Conservation (phyloP, 2,329 filamentous ascomycete genomes). For the Onygena corvina region DNA sequence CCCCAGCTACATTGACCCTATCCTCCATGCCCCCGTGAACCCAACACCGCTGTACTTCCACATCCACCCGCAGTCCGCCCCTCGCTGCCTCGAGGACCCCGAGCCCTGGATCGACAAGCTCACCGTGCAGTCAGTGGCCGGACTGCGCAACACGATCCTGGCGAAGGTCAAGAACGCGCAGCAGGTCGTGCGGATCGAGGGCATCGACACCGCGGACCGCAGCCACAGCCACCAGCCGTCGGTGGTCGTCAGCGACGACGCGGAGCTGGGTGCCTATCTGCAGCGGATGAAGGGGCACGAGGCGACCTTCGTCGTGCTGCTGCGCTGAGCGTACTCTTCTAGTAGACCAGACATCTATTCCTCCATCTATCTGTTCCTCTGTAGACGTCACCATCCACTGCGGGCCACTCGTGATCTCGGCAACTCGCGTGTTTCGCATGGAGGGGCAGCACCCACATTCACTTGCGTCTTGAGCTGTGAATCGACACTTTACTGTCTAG, state of each 20-base stretch:
- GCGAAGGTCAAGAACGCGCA: constrained; percentile 49
- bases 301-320: constrained; percentile 40
- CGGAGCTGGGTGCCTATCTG: constrained; percentile 61
- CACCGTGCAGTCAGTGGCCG: constrained; percentile 44
- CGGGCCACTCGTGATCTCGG: constrained; percentile 1
- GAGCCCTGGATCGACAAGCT: constrained; percentile 56
- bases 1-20: constrained; percentile 29
- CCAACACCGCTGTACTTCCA: constrained; percentile 55
- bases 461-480: too few relatives aligned
- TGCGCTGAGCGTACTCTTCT: constrained; percentile 2
- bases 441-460: too few relatives aligned
- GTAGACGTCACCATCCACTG: background rate
- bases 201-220: constrained; percentile 46
- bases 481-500: too few relatives aligned
- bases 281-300: constrained; percentile 48
- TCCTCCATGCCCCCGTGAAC: constrained; percentile 23
- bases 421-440: too few relatives aligned
- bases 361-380: background rate
- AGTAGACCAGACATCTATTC: background rate
- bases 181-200: constrained; percentile 49
- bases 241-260: constrained; percentile 50
- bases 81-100: constrained; percentile 35
- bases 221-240: constrained; percentile 42
- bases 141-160: constrained; percentile 51
- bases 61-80: constrained; percentile 49